phyloP scores from a whole-genome alignment of 2,329 filamentous ascomycete species.

The Magnaporthiopsis rhizophila region DNA sequence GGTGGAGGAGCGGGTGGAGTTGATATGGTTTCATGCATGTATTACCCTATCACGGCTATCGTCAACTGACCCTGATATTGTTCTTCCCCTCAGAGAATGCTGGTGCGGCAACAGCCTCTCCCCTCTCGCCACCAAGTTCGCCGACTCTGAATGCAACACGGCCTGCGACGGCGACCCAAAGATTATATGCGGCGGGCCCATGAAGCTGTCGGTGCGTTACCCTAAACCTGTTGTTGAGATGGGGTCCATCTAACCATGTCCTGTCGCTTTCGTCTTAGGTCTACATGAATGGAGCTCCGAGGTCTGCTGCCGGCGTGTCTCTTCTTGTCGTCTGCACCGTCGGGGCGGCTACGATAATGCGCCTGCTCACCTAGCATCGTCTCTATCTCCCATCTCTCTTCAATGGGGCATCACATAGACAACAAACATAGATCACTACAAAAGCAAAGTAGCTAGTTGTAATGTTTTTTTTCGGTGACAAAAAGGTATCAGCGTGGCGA shows the following conservation, averaged over 20 bases:
- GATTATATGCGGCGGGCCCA: conserved; percentile 44
- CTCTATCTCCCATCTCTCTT: background rate
- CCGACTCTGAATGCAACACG: conserved; percentile 40
- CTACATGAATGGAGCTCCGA: conserved; percentile 9
- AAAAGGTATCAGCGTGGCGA: background rate
- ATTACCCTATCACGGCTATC: background rate
- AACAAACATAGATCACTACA: background rate
- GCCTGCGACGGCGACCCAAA: conserved; percentile 45
- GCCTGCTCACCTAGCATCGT: background rate
- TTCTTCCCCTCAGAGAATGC: conserved; percentile 38
- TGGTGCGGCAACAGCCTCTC: conserved; percentile 48
- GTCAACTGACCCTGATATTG: background rate
- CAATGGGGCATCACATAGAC: background rate
- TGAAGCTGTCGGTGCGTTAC: conserved; percentile 35
- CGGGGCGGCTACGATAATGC: background rate
- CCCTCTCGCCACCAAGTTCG: conserved; percentile 34
- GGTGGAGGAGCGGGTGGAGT: too few species aligned
- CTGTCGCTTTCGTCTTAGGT: conserved; percentile 8
- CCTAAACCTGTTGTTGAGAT: background rate
- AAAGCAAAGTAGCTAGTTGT: background rate
- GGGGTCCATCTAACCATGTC: background rate
- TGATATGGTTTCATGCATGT: too few species aligned
- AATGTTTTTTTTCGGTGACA: background rate
- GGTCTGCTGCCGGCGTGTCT: background rate
- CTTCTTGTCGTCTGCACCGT: background rate